phyloP scores from a whole-genome alignment of 805 yeast species.

The Saccharomyces jurei region DNA sequence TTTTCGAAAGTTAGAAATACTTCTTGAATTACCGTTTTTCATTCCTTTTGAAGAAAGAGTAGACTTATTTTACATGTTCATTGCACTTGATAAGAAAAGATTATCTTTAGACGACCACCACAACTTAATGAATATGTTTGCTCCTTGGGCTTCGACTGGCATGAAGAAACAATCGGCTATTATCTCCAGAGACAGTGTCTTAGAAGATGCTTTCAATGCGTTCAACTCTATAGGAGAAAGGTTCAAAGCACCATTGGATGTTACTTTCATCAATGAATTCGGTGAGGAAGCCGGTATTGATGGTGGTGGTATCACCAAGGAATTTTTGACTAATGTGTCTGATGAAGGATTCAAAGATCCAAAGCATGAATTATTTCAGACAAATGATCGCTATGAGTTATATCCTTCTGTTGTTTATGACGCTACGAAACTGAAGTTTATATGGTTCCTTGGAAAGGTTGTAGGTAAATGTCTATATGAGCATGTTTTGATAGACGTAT shows the following conservation, averaged over 20 bases:
- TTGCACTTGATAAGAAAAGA: constrained; percentile 43
- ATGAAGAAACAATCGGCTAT: constrained; percentile 34
- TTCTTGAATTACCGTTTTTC: constrained; percentile 68
- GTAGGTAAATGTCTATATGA: constrained; percentile 88
- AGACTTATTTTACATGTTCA: constrained; percentile 55
- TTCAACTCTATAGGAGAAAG: constrained; percentile 46
- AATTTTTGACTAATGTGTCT: constrained; percentile 67
- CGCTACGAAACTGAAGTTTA: constrained; percentile 27
- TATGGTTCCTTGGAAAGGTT: constrained; percentile 68
- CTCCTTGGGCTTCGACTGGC: constrained; percentile 12
- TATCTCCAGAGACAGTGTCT: constrained; percentile 59
- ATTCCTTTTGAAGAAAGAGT: constrained; percentile 71
- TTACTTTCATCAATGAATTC: constrained; percentile 61
- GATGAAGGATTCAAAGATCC: constrained; percentile 50
- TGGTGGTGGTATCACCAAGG: constrained; percentile 95
- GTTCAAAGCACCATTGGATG: constrained; percentile 53
- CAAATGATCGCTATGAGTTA: constrained; percentile 47
- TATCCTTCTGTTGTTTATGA: constrained; percentile 43
- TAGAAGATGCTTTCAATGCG: constrained; percentile 64
- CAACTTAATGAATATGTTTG: constrained; percentile 8
- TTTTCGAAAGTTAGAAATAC: constrained; percentile 38
- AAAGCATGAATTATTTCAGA: constrained; percentile 32
- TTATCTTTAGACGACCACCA: constrained; percentile 19
- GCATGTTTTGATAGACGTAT: constrained; percentile 67
- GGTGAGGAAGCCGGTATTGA: constrained; percentile 89